These are phyloP conservation scores for Suillus subalutaceus DNA, from an alignment of 768 basidiomycete genomes.

Conservation along the genomic window DNA sequence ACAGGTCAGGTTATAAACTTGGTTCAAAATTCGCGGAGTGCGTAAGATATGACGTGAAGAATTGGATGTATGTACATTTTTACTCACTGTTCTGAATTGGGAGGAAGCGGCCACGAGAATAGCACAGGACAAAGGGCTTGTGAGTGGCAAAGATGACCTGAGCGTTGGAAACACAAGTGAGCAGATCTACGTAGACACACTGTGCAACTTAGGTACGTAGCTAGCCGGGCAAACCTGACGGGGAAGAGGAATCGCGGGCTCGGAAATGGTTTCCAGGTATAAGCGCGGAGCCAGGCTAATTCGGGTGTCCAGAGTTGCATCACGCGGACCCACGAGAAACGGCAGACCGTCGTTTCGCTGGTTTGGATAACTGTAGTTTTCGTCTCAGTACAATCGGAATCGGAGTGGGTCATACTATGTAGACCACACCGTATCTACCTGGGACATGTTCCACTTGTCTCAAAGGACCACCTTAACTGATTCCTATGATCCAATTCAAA, in stretches of 20 bases:
- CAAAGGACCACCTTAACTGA: too few relatives aligned
- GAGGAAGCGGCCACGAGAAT: neutral
- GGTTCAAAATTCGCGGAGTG: constrained; percentile 2
- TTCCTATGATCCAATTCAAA: too few relatives aligned
- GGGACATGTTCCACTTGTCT: too few relatives aligned
- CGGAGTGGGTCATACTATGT: neutral
- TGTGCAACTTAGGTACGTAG: neutral
- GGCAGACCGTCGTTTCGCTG: neutral
- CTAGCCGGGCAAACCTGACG: neutral
- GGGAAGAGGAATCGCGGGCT: neutral
- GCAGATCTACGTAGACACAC: neutral
- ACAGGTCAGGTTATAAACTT: constrained; percentile 4
- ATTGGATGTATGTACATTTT: neutral
- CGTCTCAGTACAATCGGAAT: neutral
- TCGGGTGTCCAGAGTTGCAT: constrained; percentile 4
- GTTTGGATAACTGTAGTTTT: neutral
- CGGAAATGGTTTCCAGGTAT: constrained; percentile 1
- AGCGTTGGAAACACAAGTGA: neutral
- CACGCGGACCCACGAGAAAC: constrained; percentile 3
- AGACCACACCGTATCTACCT: neutral
- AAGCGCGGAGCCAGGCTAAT: constrained; percentile 3
- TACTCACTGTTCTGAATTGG: neutral
- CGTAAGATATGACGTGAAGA: constrained; percentile 9
- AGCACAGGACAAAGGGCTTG: neutral
- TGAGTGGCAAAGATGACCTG: neutral